These are phyloP conservation scores for Trichoderma atroviride DNA, from an alignment of 2,329 filamentous ascomycete species.

Conservation along the genomic window DNA sequence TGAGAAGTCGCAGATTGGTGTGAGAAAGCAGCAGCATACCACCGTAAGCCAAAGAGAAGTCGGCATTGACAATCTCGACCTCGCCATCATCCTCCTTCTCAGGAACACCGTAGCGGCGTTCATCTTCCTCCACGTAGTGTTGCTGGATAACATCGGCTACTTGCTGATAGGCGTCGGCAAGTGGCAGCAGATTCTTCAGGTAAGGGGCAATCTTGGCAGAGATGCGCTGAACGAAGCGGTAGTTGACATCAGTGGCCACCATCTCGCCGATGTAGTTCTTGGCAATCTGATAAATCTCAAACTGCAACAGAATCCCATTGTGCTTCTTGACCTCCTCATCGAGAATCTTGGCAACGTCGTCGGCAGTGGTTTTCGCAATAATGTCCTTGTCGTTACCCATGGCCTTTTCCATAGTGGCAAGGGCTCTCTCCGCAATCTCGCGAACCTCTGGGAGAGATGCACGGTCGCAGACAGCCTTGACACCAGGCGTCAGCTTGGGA, in stretches of 20 bases:
- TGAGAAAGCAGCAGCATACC: slow-evolving; percentile 96
- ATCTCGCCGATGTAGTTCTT: slow-evolving; percentile 79
- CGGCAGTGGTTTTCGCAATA: slow-evolving; percentile 66
- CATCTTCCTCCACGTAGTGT: slow-evolving; percentile 80
- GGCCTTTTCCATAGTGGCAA: slow-evolving; percentile 88
- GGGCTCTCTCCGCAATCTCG: slow-evolving; percentile 79
- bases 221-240: slow-evolving; percentile 76
- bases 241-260: slow-evolving; percentile 86
- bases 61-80: slow-evolving; percentile 93
- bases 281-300: slow-evolving; percentile 66
- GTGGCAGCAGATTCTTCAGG: slow-evolving; percentile 68
- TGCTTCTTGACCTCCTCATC: slow-evolving; percentile 75
- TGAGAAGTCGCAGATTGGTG: slow-evolving; percentile 90
- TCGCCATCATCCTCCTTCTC: slow-evolving; percentile 90
- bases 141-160: slow-evolving; percentile 75
- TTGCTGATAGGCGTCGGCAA: slow-evolving; percentile 60
- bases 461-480: slow-evolving; percentile 82
- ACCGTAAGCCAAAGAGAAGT: slow-evolving; percentile 96
- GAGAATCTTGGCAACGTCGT: slow-evolving; percentile 74
- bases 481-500: slow-evolving; percentile 90
- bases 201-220: slow-evolving; percentile 71
- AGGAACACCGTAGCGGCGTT: slow-evolving; percentile 82
- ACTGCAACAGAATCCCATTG: slow-evolving; percentile 61
- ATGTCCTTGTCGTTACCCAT: slow-evolving; percentile 74
- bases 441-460: slow-evolving; percentile 94